These are phyloP conservation scores for Byssothecium circinans DNA, from an alignment of 2,329 filamentous ascomycete genomes.

Conservation along the genomic window DNA sequence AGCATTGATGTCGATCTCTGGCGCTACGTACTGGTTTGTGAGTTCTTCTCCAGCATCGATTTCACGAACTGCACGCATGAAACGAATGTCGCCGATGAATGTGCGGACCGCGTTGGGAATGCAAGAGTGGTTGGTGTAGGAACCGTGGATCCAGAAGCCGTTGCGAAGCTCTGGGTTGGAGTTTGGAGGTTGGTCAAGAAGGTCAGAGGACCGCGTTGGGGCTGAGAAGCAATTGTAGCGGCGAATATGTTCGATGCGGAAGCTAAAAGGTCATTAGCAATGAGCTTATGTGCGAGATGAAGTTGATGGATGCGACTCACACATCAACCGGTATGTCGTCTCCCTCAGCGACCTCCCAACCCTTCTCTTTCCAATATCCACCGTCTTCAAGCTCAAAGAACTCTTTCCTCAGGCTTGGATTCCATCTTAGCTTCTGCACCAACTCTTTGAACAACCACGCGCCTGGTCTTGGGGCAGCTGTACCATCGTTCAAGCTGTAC, in stretches of 20 bases:
- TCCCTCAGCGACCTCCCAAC: conserved; percentile 38
- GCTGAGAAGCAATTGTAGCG: conserved; percentile 51
- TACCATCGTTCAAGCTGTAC: conserved; percentile 30
- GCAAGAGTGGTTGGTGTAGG: conserved; percentile 50
- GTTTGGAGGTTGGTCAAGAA: conserved; percentile 15
- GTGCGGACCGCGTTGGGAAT: conserved; percentile 42
- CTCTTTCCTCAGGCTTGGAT: conserved; percentile 35
- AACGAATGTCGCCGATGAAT: conserved; percentile 43
- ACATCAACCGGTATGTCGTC: conserved; percentile 46
- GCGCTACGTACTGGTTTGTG: conserved; percentile 25
- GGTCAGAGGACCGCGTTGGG: conserved; percentile 20
- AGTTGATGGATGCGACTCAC: conserved; percentile 9
- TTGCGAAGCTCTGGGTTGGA: conserved; percentile 19
- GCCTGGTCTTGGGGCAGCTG: conserved; percentile 36
- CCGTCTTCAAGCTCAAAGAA: conserved; percentile 44
- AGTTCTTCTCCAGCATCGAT: conserved; percentile 24
- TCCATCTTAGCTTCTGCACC: conserved; percentile 52
- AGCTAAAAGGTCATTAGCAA: conserved; percentile 23
- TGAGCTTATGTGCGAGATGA: neutral
- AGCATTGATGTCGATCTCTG: conserved; percentile 21
- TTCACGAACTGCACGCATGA: conserved; percentile 46
- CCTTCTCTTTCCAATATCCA: conserved; percentile 22
- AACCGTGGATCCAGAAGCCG: conserved; percentile 47
- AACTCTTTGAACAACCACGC: conserved; percentile 47
- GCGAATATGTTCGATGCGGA: conserved; percentile 50